These are phyloP conservation scores for Blastobotrys attinorum DNA, from an alignment of 805 yeast genomes.

Conservation along the genomic window DNA sequence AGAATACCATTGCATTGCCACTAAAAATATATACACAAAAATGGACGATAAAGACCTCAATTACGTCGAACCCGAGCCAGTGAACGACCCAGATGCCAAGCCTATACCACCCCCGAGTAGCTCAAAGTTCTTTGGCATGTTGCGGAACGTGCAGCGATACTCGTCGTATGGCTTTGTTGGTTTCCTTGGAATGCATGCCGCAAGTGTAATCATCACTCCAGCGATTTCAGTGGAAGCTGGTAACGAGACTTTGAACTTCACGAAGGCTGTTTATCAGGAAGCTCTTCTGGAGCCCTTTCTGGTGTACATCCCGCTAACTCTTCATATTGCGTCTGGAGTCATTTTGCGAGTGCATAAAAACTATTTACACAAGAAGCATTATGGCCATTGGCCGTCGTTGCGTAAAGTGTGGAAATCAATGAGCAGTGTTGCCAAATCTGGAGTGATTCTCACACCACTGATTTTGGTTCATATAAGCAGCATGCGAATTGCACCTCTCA, in stretches of 20 bases:
- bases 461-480: constrained; percentile 39
- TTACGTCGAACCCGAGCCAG: not conserved
- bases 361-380: constrained; percentile 22
- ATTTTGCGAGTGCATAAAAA: constrained; percentile 33
- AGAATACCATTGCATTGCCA: too few relatives aligned
- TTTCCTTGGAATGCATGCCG: constrained; percentile 48
- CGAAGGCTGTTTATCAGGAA: constrained; percentile 51
- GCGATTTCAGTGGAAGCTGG: constrained; percentile 36
- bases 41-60: not conserved
- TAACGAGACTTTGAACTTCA: constrained; percentile 50
- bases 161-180: constrained; percentile 49
- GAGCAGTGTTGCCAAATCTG: constrained; percentile 54
- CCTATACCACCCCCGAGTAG: not conserved
- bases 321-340: constrained; percentile 49
- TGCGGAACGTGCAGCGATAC: constrained; percentile 26
- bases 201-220: constrained; percentile 50
- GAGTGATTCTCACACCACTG: constrained; percentile 45
- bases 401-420: constrained; percentile 16
- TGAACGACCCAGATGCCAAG: not conserved
- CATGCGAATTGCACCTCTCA: constrained; percentile 41
- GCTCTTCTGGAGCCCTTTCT: constrained; percentile 41
- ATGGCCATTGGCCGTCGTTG: constrained; percentile 16
- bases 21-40: not conserved
- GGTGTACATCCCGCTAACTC: constrained; percentile 37
- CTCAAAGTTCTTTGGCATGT: not conserved